These are phyloP conservation scores for Zangia roseola DNA, from an alignment of 768 basidiomycete species.

Conservation along the genomic window DNA sequence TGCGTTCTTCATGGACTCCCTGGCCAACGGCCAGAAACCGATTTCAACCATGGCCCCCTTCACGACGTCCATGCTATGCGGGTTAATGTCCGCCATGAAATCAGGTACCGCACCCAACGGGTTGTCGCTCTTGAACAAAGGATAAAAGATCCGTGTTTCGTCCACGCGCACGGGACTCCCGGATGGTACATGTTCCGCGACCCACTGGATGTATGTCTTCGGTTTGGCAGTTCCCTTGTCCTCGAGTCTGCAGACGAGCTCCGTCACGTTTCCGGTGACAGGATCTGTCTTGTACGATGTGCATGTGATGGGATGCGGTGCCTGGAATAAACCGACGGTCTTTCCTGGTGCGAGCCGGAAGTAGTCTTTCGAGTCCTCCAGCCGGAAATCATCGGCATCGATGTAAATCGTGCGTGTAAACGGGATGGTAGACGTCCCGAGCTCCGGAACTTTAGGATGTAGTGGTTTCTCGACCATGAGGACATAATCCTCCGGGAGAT, in stretches of 20 bases:
- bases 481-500: conserved; percentile 83
- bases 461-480: conserved; percentile 85
- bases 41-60: conserved; percentile 83
- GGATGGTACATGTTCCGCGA: conserved; percentile 76
- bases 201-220: conserved; percentile 97
- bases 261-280: conserved; percentile 66
- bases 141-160: conserved; percentile 91
- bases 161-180: conserved; percentile 82
- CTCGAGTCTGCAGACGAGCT: conserved; percentile 79
- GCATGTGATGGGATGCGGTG: conserved; percentile 88
- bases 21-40: conserved; percentile 85
- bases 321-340: conserved; percentile 94
- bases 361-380: conserved; percentile 90
- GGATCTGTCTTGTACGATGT: conserved; percentile 83
- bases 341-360: conserved; percentile 98
- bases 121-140: conserved; percentile 91
- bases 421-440: conserved; percentile 79
- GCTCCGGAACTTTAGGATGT: conserved; percentile 89
- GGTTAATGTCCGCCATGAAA: conserved; percentile 80
- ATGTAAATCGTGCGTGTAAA: conserved; percentile 91
- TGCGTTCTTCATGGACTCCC: conserved; percentile 62
- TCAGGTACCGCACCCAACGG: conserved; percentile 69
- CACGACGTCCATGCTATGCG: conserved; percentile 77
- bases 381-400: conserved; percentile 89
- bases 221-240: conserved; percentile 74